Conservation (phyloP, 1,284 basidiomycete genomes). For the Uromyces viciae-fabae region DNA sequence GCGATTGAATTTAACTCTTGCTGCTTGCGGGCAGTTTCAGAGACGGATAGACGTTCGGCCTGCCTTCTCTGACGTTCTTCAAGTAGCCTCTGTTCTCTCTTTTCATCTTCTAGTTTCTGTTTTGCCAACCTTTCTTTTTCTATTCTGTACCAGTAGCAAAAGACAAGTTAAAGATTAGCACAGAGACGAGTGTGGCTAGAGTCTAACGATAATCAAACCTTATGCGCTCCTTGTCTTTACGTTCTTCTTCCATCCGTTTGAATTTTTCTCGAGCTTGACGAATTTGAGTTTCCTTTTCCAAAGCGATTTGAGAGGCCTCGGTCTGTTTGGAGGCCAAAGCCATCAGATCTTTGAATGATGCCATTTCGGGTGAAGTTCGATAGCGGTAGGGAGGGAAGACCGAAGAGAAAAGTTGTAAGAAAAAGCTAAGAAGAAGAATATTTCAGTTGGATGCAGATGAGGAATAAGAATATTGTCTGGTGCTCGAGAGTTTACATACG, state of each 20-base stretch:
- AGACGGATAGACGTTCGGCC: background rate
- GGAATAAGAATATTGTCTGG: too few species aligned
- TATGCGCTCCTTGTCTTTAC: constrained; percentile 32
- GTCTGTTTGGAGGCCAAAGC: constrained; percentile 38
- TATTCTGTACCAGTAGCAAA: background rate
- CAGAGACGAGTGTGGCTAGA: background rate
- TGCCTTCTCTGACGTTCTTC: constrained; percentile 34
- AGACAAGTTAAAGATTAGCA: too few species aligned
- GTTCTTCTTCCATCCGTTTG: constrained; percentile 39
- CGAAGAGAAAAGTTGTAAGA: background rate
- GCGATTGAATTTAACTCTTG: constrained; percentile 6
- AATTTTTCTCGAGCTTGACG: constrained; percentile 27
- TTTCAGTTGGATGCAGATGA: too few species aligned
- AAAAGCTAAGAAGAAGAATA: too few species aligned
- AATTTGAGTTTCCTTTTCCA: constrained; percentile 34
- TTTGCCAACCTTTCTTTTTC: constrained; percentile 35
- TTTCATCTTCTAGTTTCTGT: constrained; percentile 32
- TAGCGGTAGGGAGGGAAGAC: background rate
- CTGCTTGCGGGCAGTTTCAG: background rate
- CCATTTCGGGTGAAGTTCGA: constrained; percentile 8
- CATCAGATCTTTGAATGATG: constrained; percentile 31
- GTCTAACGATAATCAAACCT: constrained; percentile 2
- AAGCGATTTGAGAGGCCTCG: constrained; percentile 29
- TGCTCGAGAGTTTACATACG: too few species aligned
- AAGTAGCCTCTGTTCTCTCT: constrained; percentile 3